These are phyloP conservation scores for Tolypocladium tundrense DNA, from an alignment of 2,329 filamentous ascomycete species.

Conservation along the genomic window DNA sequence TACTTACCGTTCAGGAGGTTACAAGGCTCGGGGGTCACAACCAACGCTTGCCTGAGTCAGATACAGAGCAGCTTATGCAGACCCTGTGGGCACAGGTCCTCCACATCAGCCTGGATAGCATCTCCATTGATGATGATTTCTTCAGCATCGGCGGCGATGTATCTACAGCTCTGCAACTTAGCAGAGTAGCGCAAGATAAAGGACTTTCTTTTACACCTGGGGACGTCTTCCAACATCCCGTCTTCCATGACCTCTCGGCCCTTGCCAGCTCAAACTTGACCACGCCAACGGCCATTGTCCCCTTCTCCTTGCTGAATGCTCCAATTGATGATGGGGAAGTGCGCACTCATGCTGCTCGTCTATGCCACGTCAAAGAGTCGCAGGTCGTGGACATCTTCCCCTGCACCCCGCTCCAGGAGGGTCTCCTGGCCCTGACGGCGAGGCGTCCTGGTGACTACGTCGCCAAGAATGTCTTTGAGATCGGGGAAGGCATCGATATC, in stretches of 20 bases:
- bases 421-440: constrained; percentile 8
- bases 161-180: constrained; percentile 25
- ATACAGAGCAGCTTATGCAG: constrained; percentile 8
- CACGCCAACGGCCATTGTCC: background rate
- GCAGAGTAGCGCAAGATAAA: constrained; percentile 19
- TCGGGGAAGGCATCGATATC: constrained; percentile 5
- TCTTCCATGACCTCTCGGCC: constrained; percentile 4
- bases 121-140: constrained; percentile 5
- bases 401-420: constrained; percentile 12
- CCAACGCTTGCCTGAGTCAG: constrained; percentile 1
- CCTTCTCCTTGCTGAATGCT: background rate
- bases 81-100: constrained; percentile 27
- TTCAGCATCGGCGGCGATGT: constrained; percentile 26
- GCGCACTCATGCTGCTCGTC: constrained; percentile 1
- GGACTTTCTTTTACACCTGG: constrained; percentile 8
- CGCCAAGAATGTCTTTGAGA: constrained; percentile 5
- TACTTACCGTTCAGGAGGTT: constrained; percentile 5
- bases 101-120: background rate
- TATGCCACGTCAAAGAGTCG: constrained; percentile 5
- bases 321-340: background rate
- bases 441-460: constrained; percentile 8
- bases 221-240: constrained; percentile 6
- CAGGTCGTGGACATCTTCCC: constrained; percentile 10
- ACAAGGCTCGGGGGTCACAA: constrained; percentile 1
- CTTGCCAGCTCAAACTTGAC: background rate